Conservation (phyloP, 768 basidiomycete species). For the Dictyophora rubrovolvata region DNA sequence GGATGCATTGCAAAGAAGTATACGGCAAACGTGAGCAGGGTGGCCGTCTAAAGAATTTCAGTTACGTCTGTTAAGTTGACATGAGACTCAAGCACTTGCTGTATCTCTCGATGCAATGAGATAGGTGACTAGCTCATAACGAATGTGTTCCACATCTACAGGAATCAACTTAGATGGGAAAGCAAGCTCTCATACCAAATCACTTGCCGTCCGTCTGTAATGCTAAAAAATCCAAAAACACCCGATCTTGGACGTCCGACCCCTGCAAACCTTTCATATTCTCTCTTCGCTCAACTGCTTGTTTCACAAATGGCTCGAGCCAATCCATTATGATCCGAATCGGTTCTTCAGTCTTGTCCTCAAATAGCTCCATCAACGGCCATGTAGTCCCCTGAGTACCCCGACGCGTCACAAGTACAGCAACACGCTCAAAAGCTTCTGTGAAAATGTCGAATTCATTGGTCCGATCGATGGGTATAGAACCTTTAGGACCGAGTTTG, state of each 20-base stretch:
- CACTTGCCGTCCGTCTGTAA: constrained; percentile 51
- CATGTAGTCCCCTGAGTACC: constrained; percentile 29
- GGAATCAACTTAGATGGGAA: neutral
- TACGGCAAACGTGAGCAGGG: constrained; percentile 54
- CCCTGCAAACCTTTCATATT: constrained; percentile 29
- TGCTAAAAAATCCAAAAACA: constrained; percentile 57
- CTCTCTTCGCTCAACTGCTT: constrained; percentile 38
- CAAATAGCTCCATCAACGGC: constrained; percentile 32
- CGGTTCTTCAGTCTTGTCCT: constrained; percentile 28
- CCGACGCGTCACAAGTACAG: constrained; percentile 26
- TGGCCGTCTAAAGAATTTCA: constrained; percentile 44
- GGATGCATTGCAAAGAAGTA: constrained; percentile 65
- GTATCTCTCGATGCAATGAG: constrained; percentile 73
- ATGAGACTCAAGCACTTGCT: constrained; percentile 27
- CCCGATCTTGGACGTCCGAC: constrained; percentile 38
- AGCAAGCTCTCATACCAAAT: neutral
- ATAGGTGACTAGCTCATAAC: constrained; percentile 70
- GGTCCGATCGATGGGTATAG: constrained; percentile 37
- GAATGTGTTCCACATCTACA: constrained; percentile 53
- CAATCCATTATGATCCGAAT: constrained; percentile 27
- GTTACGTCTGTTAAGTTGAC: neutral
- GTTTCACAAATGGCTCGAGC: constrained; percentile 54
- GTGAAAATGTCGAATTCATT: constrained; percentile 44
- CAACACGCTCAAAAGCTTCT: constrained; percentile 32
- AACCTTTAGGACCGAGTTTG: constrained; percentile 45